Evolutionary conservation across 176 grass and related monocot species (phyloP), one percentile per base, ranked within the genome.

Genomic region (Lolium rigidum): DNA sequence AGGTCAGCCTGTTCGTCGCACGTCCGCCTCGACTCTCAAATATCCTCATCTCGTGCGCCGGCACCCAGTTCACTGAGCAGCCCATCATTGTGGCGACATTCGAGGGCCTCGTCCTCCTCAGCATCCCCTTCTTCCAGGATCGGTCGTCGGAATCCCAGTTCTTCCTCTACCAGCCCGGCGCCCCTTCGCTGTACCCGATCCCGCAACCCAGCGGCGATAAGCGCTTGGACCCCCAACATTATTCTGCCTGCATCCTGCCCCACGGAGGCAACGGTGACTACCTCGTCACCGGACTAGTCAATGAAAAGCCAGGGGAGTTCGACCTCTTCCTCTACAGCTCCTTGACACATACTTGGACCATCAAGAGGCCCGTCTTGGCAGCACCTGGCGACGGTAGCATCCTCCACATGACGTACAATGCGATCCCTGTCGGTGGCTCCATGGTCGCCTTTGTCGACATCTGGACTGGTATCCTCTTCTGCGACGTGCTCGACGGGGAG

Each of bases 1-100:
- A 47, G 70, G n/a, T 22, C n/a, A 48, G n/a, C 70, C 15, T 73
- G 70, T 73, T 73, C 70, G n/a, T 73, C 43, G 43, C 70, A 5
- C 43, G 43, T 12, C 41, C 70, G n/a, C 70, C 41, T 8, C 11
- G 5, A 2, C 10, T 73, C 43, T 73, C 70, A 10, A 24, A 73
- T 11, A 1, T 73, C 20, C 43, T 73, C 11, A 7, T 22, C 70
- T 3, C 5, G 70, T 46, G 20, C 70, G 0, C 0, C 43, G 43
- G 41, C 11, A 73, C 43, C 70, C n/a, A 3, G n/a, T 25, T 73
- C n/a, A 48, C 5, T 0, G 5, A 15, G 43, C 43, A 48, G 5
- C 11, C 70, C 41, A 4, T 48, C 70, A 20, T 73, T 11, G 20
- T 73, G 4, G 44, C 70, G 20, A 15, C 70, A 2, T 2, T 48